These are phyloP conservation scores for Lycium barbarum DNA, from an alignment of 257 asterid species.

Conservation along the genomic window DNA sequence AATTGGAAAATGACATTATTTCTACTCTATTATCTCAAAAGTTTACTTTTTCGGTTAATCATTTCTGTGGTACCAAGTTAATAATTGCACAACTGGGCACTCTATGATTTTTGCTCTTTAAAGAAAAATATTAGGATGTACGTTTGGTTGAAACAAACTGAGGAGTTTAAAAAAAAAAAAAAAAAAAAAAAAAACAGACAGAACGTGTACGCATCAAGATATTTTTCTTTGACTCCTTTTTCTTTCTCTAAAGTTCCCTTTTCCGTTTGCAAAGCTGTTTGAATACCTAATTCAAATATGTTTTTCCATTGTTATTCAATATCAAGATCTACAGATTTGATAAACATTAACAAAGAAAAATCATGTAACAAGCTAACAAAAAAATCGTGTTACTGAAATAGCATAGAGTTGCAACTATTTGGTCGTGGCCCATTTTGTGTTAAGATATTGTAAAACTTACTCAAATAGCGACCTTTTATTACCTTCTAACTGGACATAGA, in stretches of 20 bases:
- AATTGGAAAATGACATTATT: background rate
- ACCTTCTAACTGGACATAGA: too few species aligned
- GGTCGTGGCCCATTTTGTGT: too few species aligned
- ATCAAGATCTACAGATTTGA: too few species aligned
- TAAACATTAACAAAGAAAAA: too few species aligned
- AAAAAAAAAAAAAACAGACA: background rate
- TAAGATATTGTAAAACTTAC: too few species aligned
- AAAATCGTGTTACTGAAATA: too few species aligned
- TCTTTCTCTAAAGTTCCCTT: background rate
- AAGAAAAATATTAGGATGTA: background rate
- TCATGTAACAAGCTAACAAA: too few species aligned
- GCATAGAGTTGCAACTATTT: too few species aligned
- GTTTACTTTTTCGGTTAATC: constrained; percentile 9
- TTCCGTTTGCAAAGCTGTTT: background rate
- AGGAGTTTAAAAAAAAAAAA: background rate
- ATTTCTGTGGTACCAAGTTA: constrained; percentile 11
- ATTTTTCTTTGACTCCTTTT: background rate
- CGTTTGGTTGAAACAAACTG: background rate
- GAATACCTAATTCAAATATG: background rate
- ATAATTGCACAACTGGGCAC: constrained; percentile 21
- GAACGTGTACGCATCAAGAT: background rate
- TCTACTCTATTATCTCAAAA: background rate
- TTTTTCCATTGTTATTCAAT: background rate
- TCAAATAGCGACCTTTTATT: too few species aligned
- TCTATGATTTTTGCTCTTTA: background rate